Base-by-base conservation (phyloP, 2,329 filamentous ascomycete genomes). In the Coleophoma eucalyptorum region DNA sequence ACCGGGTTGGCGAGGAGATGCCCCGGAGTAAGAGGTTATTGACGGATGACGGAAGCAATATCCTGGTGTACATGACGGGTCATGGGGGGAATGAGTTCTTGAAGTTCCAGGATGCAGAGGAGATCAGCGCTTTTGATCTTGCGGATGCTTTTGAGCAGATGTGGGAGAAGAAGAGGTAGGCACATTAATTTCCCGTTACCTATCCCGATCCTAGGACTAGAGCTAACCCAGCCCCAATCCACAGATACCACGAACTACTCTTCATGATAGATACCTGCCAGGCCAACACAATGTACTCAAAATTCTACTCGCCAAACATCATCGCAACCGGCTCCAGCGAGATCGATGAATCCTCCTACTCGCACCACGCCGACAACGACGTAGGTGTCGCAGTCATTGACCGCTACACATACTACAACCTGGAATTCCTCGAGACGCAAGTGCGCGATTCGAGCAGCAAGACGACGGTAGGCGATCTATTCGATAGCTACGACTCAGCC, bases 251-350 rank as follows among this genome's bases (percentile, higher is more conserved):
- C 68, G 94, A 99, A 71, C 85, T 99, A 60, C 82, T 99, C 51
- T 99, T 99, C 77, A 99, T 99, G 94, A 99, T 99, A 71, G 94
- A 99, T 69, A 99, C 94, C 0, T 99, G 94, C 74, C 94, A 99
- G 73, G 94, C 94, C 50, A 99, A 99, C 69, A 99, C 94, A 32
- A 97, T 99, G 91, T 99, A 96, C 74, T 93, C 86, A 67, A 93
- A 96, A 62, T 90, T 99, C 65, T 99, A 99, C 76, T 96, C 91
- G 5, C 93, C 93, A 44, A 97, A 97, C 65, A 97, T 99, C 63
- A 91, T 99, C 63, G 94, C 94, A 0, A 99, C 95, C 0, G 94
- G 94, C n/a, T 96, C 90, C 32, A 95, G 89, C 3, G 91, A 94
- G 68, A 86, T 97, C 54, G 93, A 97, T 66, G 90, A 99, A 70